Evolutionary conservation across 139 green algal species (phyloP).

Genomic region (Coelastrella sp.): DNA sequence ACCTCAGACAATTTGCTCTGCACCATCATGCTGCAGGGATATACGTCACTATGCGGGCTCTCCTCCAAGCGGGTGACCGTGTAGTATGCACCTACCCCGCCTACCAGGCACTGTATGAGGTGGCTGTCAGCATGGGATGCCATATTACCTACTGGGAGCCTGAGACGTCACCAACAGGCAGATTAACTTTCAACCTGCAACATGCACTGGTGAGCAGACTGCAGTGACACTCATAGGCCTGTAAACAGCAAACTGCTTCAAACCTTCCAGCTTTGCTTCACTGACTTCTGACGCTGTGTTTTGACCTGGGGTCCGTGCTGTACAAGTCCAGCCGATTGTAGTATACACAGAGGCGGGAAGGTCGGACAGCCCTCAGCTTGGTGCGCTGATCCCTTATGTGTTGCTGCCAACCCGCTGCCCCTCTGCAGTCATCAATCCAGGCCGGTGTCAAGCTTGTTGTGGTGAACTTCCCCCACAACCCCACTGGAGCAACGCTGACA

Average conservation of each 20-base stretch:
- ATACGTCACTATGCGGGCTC: conserved; percentile 74
- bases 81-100: conserved; percentile 64
- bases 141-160: conserved; percentile 67
- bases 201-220: background rate
- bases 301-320: too few species aligned
- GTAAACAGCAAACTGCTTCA: background rate
- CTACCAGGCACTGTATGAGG: conserved; percentile 84
- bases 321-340: too few species aligned
- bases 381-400: background rate
- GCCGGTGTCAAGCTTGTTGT: conserved; percentile 59
- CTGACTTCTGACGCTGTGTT: background rate
- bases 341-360: too few species aligned
- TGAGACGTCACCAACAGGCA: background rate
- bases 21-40: conserved; percentile 53
- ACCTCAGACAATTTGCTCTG: background rate
- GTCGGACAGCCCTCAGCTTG: too few species aligned
- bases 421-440: background rate
- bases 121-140: conserved; percentile 68
- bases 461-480: conserved; percentile 92
- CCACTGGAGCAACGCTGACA: conserved; percentile 49
- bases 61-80: conserved; percentile 76
- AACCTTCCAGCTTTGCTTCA: background rate
- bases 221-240: background rate
- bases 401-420: background rate
- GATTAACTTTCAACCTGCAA: background rate